Conservation (phyloP, 345 rosid species). For the Geranium rotundifolium region DNA sequence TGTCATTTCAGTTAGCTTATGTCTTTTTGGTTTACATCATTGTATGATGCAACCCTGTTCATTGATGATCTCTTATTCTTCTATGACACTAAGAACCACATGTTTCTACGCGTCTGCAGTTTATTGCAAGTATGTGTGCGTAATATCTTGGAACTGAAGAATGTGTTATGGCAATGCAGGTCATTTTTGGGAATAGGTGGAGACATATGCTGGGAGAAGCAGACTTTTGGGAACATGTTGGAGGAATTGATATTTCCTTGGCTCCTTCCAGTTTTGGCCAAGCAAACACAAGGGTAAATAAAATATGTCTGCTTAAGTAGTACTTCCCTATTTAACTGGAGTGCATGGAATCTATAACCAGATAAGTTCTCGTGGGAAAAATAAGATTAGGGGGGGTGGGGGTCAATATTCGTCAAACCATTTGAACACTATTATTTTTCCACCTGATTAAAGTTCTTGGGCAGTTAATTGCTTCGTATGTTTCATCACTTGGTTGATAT, state of each 20-base stretch:
- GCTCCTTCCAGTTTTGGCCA: slow-evolving; percentile 95
- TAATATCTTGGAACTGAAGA: not conserved
- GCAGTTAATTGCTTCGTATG: not conserved
- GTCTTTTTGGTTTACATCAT: too few relatives aligned
- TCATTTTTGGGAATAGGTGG: slow-evolving; percentile 93
- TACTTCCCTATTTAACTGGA: not conserved
- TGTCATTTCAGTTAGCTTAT: not conserved
- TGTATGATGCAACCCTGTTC: too few relatives aligned
- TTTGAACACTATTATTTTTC: not conserved
- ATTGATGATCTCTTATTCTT: not conserved
- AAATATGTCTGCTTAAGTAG: not conserved
- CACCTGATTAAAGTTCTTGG: not conserved
- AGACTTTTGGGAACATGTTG: slow-evolving; percentile 92
- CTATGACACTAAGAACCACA: too few relatives aligned
- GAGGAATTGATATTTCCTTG: slow-evolving; percentile 84
- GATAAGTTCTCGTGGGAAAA: not conserved
- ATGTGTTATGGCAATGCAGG: slow-evolving; percentile 33
- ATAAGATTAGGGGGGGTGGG: not conserved
- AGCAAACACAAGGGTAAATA: slow-evolving; percentile 72
- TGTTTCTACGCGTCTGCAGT: not conserved
- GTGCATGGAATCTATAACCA: not conserved
- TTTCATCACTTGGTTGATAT: slow-evolving; percentile 1
- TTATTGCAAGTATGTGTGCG: not conserved
- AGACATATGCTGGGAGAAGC: slow-evolving; percentile 84
- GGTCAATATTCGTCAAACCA: not conserved